Evolutionary conservation across 306 rosid genomes (phyloP).

Genomic region (Fragaria vesca): DNA sequence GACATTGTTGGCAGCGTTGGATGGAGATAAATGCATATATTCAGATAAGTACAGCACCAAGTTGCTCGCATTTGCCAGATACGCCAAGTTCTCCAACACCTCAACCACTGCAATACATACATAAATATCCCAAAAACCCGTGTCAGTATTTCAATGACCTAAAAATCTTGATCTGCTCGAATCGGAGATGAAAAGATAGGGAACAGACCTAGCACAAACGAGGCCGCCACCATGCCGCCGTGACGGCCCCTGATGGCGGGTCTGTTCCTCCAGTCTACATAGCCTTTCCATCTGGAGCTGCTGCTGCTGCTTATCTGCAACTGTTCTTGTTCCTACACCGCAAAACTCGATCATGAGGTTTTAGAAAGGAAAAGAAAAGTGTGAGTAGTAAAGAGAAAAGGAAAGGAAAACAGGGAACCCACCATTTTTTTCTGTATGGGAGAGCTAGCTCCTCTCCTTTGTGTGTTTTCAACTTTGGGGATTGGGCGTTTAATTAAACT

Average conservation of each 20-base stretch:
- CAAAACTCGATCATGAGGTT: constrained; percentile 2
- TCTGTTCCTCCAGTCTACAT: constrained; percentile 75
- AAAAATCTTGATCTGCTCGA: background rate
- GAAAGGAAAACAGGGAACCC: constrained; percentile 17
- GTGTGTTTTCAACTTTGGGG: constrained; percentile 18
- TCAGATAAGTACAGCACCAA: constrained; percentile 61
- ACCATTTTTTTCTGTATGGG: constrained; percentile 35
- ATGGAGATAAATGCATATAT: constrained; percentile 81
- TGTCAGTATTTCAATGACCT: background rate
- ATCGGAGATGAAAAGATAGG: background rate
- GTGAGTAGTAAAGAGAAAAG: background rate
- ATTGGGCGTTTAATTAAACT: constrained; percentile 23
- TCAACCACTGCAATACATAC: constrained; percentile 59
- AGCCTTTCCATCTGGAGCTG: constrained; percentile 65
- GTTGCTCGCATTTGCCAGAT: constrained; percentile 88
- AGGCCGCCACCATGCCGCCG: constrained; percentile 92
- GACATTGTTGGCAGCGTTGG: constrained; percentile 80
- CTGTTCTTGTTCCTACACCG: constrained; percentile 45
- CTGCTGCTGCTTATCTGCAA: constrained; percentile 24
- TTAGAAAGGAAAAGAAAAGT: background rate
- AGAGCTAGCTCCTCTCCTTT: background rate
- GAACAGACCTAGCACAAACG: constrained; percentile 71
- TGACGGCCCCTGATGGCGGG: constrained; percentile 71
- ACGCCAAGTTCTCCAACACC: constrained; percentile 87
- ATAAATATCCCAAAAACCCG: background rate